phyloP scores from a whole-genome alignment of 148 eudicot species.

The Linanthus parryae region DNA sequence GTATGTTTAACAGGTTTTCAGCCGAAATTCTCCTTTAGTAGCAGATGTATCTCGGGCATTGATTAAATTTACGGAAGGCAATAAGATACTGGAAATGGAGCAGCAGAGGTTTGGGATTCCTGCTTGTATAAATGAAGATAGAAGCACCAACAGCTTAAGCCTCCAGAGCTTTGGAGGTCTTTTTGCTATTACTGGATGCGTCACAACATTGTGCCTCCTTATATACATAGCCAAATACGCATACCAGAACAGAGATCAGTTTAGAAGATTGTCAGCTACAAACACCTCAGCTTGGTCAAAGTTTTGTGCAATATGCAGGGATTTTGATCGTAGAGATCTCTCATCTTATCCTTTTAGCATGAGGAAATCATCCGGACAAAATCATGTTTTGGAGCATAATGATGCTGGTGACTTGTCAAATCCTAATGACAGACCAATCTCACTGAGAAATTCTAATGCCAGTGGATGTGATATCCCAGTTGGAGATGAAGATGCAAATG shows the following conservation, averaged over 20 bases:
- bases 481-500: too few relatives aligned
- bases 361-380: background rate
- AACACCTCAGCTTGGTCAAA: conserved; percentile 3
- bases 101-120: background rate
- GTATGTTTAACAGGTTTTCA: conserved; percentile 18
- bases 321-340: conserved; percentile 7
- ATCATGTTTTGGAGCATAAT: too few relatives aligned
- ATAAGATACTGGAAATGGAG: background rate
- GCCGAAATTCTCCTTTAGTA: conserved; percentile 19
- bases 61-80: conserved; percentile 12
- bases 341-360: conserved; percentile 8
- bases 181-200: conserved; percentile 21
- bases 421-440: too few relatives aligned
- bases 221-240: conserved; percentile 10
- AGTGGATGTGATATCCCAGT: too few relatives aligned
- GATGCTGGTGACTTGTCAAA: too few relatives aligned
- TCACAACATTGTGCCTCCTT: conserved; percentile 13
- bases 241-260: conserved; percentile 11
- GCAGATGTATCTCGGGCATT: conserved; percentile 24
- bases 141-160: conserved; percentile 9
- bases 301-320: background rate
- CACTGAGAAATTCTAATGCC: too few relatives aligned
- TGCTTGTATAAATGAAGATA: background rate
- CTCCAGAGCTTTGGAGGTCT: conserved; percentile 20
- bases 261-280: conserved; percentile 1